Conservation (phyloP, 129 eudicot species). For the Erigeron canadensis region DNA sequence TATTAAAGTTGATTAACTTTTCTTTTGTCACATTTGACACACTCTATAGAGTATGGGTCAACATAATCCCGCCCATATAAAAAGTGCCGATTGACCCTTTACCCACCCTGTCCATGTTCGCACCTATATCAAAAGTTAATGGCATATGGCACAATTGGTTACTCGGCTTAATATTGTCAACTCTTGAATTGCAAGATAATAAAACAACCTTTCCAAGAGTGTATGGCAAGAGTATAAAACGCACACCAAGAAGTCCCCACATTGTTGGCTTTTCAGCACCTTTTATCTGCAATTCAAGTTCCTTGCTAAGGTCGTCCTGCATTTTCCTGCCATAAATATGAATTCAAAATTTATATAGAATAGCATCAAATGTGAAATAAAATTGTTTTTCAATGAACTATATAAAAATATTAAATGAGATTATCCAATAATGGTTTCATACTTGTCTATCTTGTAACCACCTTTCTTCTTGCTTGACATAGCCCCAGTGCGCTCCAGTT, state of each 20-base stretch:
- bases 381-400: not conserved
- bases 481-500: slow-evolving; percentile 84
- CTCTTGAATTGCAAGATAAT: not conserved
- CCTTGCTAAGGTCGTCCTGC: slow-evolving; percentile 86
- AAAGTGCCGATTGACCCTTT: too few species aligned
- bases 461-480: slow-evolving; percentile 75
- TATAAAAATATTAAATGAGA: not conserved
- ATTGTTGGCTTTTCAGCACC: slow-evolving; percentile 94
- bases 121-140: not conserved
- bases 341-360: not conserved
- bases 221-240: slow-evolving; percentile 83
- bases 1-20: not conserved
- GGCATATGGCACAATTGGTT: not conserved
- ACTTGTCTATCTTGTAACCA: slow-evolving; percentile 78
- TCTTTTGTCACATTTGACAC: not conserved
- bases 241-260: slow-evolving; percentile 87
- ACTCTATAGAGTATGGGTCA: not conserved
- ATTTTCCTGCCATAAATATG: slow-evolving; percentile 51
- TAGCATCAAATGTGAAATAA: not conserved
- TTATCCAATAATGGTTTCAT: slow-evolving; percentile 43
- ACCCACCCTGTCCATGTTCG: not conserved
- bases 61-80: too few species aligned
- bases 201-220: slow-evolving; percentile 69
- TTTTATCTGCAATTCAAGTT: slow-evolving; percentile 92
- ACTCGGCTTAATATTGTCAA: not conserved